Percentiles rank a stretch among this genome's conserved stretches.
These are phyloP conservation scores for Neostapfia colusana DNA, from an alignment of 176 grass and related monocot species.

Conservation along the genomic window DNA sequence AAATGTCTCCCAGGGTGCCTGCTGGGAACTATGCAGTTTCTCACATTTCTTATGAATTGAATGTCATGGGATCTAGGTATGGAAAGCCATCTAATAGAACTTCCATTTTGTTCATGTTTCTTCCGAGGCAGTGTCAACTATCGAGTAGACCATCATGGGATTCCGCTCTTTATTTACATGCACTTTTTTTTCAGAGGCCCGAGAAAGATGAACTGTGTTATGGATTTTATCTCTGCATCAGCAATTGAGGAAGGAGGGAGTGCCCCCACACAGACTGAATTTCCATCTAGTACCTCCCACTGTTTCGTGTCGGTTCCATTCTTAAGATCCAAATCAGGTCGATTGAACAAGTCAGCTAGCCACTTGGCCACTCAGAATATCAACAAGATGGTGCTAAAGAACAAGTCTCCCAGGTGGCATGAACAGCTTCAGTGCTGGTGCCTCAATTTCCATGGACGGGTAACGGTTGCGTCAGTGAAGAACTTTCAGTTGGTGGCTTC, in stretches of 20 bases:
- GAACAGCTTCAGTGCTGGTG: slow-evolving; percentile 85
- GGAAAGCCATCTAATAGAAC: background rate
- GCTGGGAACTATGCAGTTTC: slow-evolving; percentile 81
- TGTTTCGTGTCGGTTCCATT: slow-evolving; percentile 52
- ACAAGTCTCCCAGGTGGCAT: slow-evolving; percentile 89
- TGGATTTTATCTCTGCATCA: slow-evolving; percentile 85
- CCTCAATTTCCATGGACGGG: too few species aligned
- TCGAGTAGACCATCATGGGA: slow-evolving; percentile 2
- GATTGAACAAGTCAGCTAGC: slow-evolving; percentile 24
- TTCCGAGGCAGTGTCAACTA: background rate
- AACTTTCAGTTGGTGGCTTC: slow-evolving; percentile 92
- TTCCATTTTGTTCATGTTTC: background rate
- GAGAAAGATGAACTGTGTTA: slow-evolving; percentile 85
- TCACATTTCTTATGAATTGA: slow-evolving; percentile 72
- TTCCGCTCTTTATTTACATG: background rate
- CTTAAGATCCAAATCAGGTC: slow-evolving; percentile 67
- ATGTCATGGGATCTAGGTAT: slow-evolving; percentile 83
- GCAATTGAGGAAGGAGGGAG: slow-evolving; percentile 63
- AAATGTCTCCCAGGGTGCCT: slow-evolving; percentile 48
- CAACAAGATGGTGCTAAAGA: slow-evolving; percentile 65
- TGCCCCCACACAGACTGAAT: slow-evolving; percentile 64
- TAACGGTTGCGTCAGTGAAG: slow-evolving; percentile 87
- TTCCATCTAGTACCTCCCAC: slow-evolving; percentile 47
- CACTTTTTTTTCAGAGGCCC: slow-evolving; percentile 55
- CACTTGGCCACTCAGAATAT: slow-evolving; percentile 40